These are phyloP conservation scores for Apiotrichum sp. DNA, from an alignment of 1,284 basidiomycete species.

Conservation along the genomic window DNA sequence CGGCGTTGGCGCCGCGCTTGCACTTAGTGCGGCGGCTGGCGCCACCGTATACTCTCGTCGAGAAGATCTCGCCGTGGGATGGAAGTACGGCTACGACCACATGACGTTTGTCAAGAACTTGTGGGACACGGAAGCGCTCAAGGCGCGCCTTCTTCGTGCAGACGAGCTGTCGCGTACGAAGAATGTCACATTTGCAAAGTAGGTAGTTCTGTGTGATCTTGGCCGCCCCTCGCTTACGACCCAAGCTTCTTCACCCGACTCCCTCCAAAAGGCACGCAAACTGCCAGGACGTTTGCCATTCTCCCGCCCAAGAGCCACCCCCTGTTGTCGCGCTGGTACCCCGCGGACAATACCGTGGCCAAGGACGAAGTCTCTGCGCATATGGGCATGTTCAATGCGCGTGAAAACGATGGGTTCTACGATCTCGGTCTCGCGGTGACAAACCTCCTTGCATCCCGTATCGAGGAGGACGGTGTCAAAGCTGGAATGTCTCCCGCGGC, in stretches of 20 bases:
- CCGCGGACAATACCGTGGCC: conserved; percentile 61
- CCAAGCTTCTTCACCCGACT: conserved; percentile 71
- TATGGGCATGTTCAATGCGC: conserved; percentile 76
- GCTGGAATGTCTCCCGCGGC: not conserved
- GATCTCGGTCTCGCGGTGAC: conserved; percentile 67
- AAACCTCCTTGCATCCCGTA: conserved; percentile 29
- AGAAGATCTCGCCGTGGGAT: conserved; percentile 57
- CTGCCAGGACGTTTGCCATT: conserved; percentile 65
- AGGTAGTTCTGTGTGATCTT: conserved; percentile 33
- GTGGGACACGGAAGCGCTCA: conserved; percentile 70
- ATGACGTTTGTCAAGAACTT: conserved; percentile 82
- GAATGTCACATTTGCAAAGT: conserved; percentile 66
- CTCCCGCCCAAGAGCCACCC: conserved; percentile 58
- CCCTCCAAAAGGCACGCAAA: conserved; percentile 55
- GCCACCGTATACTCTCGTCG: conserved; percentile 73
- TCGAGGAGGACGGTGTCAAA: conserved; percentile 38
- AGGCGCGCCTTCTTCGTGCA: conserved; percentile 59
- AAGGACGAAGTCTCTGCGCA: conserved; percentile 80
- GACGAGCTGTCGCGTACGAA: conserved; percentile 53
- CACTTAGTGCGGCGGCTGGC: conserved; percentile 75
- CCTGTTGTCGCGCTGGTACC: conserved; percentile 55
- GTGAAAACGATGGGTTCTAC: conserved; percentile 85
- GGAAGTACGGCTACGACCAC: conserved; percentile 77
- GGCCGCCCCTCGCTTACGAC: not conserved
- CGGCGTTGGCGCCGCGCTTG: conserved; percentile 53